Conservation (phyloP, 2,329 filamentous ascomycete species). For the Aspergillus pseudoglaucus region DNA sequence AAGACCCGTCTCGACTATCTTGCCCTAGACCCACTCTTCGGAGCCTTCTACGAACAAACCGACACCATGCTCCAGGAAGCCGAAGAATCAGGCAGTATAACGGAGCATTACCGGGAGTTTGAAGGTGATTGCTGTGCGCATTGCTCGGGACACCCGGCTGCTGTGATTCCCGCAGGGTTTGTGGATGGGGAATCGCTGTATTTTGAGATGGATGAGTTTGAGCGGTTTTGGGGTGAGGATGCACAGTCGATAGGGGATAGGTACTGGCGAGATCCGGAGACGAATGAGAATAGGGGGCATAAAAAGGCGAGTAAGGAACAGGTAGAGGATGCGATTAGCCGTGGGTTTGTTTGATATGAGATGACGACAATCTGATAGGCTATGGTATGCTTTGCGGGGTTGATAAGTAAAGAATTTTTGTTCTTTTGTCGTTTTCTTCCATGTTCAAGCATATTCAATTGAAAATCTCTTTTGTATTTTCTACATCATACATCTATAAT, state of each 20-base stretch:
- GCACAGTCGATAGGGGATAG: not conserved
- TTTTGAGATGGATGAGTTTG: conserved; percentile 13
- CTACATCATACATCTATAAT: conserved; percentile 4
- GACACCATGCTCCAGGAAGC: not conserved
- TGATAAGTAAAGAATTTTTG: not conserved
- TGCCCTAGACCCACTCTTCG: conserved; percentile 9
- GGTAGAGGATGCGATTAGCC: not conserved
- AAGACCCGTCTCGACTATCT: conserved; percentile 11
- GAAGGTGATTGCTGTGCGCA: conserved; percentile 9
- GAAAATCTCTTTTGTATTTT: not conserved
- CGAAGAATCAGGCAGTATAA: not conserved
- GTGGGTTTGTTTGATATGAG: not conserved
- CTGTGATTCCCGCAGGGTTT: conserved; percentile 10
- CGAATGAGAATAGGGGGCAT: not conserved
- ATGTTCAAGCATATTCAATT: not conserved
- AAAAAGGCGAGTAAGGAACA: not conserved
- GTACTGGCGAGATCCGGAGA: not conserved
- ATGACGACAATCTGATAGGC: not conserved
- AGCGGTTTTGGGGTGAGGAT: conserved; percentile 10
- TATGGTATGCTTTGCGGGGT: not conserved
- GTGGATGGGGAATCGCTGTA: conserved; percentile 8
- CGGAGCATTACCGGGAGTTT: not conserved
- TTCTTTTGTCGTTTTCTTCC: not conserved
- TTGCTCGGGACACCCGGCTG: conserved; percentile 13
- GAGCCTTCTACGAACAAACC: conserved; percentile 8